These are phyloP conservation scores for Hymenoscyphus occultus DNA, from an alignment of 2,329 filamentous ascomycete genomes.

Conservation along the genomic window DNA sequence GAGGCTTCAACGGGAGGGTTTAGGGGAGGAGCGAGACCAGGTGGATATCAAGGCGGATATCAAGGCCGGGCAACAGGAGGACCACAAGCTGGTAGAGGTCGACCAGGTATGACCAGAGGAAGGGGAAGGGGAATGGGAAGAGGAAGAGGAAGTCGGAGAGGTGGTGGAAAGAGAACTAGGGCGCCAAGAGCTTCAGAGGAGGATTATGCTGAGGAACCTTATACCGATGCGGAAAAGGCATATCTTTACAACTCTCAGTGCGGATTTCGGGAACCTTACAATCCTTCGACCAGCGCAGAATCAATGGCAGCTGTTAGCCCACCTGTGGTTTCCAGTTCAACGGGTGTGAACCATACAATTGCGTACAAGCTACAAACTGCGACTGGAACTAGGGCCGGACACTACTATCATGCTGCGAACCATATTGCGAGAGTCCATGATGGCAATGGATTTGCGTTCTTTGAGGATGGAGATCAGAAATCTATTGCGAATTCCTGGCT, in stretches of 20 bases:
- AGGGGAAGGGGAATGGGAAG: constrained; percentile 10
- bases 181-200: constrained; percentile 13
- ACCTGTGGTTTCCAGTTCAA: constrained; percentile 26
- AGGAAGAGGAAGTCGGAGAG: constrained; percentile 19
- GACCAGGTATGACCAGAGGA: no score
- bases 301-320: constrained; percentile 26
- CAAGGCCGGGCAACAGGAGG: neutral
- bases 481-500: constrained; percentile 16
- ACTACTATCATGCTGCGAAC: constrained; percentile 16
- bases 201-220: constrained; percentile 20
- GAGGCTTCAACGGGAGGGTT: neutral
- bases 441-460: constrained; percentile 28
- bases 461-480: constrained; percentile 30
- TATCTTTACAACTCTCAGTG: constrained; percentile 26
- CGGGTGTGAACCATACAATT: constrained; percentile 28
- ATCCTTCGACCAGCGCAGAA: constrained; percentile 27
- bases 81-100: constrained; percentile 12
- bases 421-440: constrained; percentile 24
- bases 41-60: neutral
- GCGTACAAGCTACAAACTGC: constrained; percentile 31
- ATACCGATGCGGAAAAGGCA: constrained; percentile 25
- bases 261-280: constrained; percentile 29
- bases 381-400: constrained; percentile 22
- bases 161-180: constrained; percentile 23
- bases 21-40: constrained; percentile 10